Conservation (phyloP, 441 rosid genomes). For the Melianthus villosus region DNA sequence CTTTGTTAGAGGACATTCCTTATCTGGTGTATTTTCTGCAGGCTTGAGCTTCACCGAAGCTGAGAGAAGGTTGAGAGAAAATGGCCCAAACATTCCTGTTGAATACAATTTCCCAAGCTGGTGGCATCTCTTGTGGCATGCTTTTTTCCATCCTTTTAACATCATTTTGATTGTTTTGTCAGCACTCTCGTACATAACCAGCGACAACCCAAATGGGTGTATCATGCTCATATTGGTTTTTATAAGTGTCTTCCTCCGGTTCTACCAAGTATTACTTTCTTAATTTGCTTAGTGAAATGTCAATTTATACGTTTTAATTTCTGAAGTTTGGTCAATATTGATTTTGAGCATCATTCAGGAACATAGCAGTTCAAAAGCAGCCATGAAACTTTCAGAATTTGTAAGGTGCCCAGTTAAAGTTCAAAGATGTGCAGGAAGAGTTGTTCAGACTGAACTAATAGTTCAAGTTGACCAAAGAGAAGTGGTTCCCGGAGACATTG, state of each 20-base stretch:
- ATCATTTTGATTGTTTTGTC: conserved; percentile 49
- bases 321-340: too few species aligned
- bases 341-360: too few species aligned
- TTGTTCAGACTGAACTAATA: conserved; percentile 44
- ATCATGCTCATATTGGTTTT: conserved; percentile 50
- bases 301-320: too few species aligned
- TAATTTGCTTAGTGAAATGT: too few species aligned
- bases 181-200: conserved; percentile 37
- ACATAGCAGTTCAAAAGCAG: conserved; percentile 56
- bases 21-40: conserved; percentile 9
- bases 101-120: conserved; percentile 33
- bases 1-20: neutral
- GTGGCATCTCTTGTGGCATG: conserved; percentile 52
- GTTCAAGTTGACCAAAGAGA: conserved; percentile 63
- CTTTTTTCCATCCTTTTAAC: conserved; percentile 59
- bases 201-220: conserved; percentile 53
- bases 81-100: conserved; percentile 46
- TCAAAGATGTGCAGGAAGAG: conserved; percentile 64
- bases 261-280: conserved; percentile 63
- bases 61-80: conserved; percentile 42
- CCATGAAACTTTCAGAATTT: conserved; percentile 54
- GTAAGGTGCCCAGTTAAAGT: conserved; percentile 49
- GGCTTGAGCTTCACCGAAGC: conserved; percentile 66
- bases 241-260: conserved; percentile 47
- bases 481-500: conserved; percentile 62